Percentiles rank a stretch among this genome's conserved stretches.
Evolutionary conservation across 1,139 yeast species (phyloP).

Genomic region (Candida frijolesensis): DNA sequence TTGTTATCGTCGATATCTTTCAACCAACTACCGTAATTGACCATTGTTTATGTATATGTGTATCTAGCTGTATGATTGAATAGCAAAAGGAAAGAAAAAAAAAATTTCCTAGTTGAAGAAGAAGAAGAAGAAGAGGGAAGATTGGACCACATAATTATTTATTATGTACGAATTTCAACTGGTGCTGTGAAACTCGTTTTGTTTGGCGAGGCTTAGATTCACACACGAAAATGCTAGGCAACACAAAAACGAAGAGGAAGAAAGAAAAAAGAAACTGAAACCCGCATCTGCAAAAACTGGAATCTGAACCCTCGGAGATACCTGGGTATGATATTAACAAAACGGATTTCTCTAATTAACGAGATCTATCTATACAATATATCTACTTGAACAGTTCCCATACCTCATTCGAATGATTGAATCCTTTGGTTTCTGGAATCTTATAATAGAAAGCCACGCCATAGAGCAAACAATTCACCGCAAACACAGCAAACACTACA

Average conservation of each 20-base stretch:
- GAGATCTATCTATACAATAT: background rate
- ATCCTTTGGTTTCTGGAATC: slow-evolving; percentile 41
- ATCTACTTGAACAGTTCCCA: slow-evolving; percentile 22
- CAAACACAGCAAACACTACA: slow-evolving; percentile 32
- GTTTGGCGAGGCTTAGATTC: too few relatives aligned
- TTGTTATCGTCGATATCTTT: slow-evolving; percentile 54
- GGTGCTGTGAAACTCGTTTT: too few relatives aligned
- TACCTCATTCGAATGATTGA: slow-evolving; percentile 27
- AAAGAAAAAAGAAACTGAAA: background rate
- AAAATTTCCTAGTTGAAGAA: background rate
- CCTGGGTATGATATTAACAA: background rate
- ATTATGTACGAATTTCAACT: too few relatives aligned
- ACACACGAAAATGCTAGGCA: too few relatives aligned
- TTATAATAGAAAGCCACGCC: slow-evolving; percentile 21
- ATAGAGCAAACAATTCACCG: slow-evolving; percentile 23
- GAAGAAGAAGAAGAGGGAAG: background rate
- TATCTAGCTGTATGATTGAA: too few relatives aligned
- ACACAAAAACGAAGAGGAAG: background rate
- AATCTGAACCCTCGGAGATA: background rate
- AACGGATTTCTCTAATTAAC: background rate
- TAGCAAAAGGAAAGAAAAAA: background rate
- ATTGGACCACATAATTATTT: too few relatives aligned
- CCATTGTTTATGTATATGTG: slow-evolving; percentile 24
- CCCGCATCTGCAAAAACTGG: background rate
- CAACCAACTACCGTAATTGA: slow-evolving; percentile 56